phyloP scores from a whole-genome alignment of 2,329 filamentous ascomycete species.

The Ophiocordyceps robertsii region DNA sequence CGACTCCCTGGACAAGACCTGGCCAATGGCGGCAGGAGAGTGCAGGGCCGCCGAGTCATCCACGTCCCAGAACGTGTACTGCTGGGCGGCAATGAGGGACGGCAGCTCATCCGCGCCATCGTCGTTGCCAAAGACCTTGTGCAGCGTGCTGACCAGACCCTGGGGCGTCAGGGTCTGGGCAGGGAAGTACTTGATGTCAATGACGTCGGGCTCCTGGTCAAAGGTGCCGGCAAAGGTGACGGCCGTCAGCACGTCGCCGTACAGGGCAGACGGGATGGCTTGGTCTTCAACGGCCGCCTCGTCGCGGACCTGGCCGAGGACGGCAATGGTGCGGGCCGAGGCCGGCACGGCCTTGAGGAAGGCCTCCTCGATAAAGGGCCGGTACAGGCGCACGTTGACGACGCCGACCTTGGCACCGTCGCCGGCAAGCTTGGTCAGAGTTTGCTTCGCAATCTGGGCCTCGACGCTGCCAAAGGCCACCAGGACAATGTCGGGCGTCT shows the following conservation, averaged over 20 bases:
- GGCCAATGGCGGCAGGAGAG: conserved; percentile 48
- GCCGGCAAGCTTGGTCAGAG: conserved; percentile 57
- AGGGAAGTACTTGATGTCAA: conserved; percentile 84
- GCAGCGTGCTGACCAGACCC: conserved; percentile 35
- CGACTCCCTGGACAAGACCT: conserved; percentile 57
- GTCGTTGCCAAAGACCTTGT: conserved; percentile 41
- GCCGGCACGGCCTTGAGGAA: conserved; percentile 73
- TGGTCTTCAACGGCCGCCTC: conserved; percentile 60
- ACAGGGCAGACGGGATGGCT: conserved; percentile 71
- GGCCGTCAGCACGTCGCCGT: conserved; percentile 80
- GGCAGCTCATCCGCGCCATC: conserved; percentile 26
- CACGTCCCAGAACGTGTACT: conserved; percentile 90
- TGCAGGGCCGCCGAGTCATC: conserved; percentile 57
- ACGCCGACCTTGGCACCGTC: conserved; percentile 71
- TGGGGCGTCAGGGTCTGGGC: conserved; percentile 42
- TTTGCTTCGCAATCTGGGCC: conserved; percentile 71
- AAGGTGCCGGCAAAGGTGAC: conserved; percentile 65
- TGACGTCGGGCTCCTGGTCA: conserved; percentile 47
- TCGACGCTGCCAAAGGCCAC: conserved; percentile 91
- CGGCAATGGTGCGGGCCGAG: conserved; percentile 61
- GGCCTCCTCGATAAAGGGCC: conserved; percentile 88
- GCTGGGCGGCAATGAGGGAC: conserved; percentile 47
- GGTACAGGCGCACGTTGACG: conserved; percentile 84
- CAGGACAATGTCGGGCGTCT: conserved; percentile 64
- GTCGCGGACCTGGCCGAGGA: conserved; percentile 78